These are phyloP conservation scores for Jimgerdemannia lactiflua DNA, from an alignment of 192 early-diverging fungal species.

Conservation along the genomic window DNA sequence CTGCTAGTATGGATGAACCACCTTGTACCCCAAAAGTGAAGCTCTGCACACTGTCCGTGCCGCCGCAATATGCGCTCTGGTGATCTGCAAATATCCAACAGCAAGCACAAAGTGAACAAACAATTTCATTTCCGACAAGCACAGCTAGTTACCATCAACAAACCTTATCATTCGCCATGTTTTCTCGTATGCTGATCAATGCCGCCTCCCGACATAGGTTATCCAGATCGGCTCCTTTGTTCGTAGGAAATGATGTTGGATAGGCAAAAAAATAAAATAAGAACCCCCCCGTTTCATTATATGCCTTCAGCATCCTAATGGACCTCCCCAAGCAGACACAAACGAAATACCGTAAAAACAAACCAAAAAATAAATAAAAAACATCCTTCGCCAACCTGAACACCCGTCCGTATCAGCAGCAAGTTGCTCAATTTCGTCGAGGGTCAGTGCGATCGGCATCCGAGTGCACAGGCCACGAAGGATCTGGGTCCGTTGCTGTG, in stretches of 20 bases:
- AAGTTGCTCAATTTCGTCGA: slow-evolving; percentile 42
- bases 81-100: not conserved
- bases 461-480: slow-evolving; percentile 50
- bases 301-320: too few relatives aligned
- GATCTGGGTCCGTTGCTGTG: slow-evolving; percentile 54
- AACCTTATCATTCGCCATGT: slow-evolving; percentile 49
- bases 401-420: slow-evolving; percentile 52
- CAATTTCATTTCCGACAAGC: not conserved
- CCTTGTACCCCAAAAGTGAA: not conserved
- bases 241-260: not conserved
- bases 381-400: slow-evolving; percentile 39
- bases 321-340: too few relatives aligned
- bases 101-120: not conserved
- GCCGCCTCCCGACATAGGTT: slow-evolving; percentile 84
- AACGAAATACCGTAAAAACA: not conserved
- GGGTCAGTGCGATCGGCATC: slow-evolving; percentile 50
- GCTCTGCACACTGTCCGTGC: not conserved
- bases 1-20: not conserved
- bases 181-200: slow-evolving; percentile 57
- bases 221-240: slow-evolving; percentile 75
- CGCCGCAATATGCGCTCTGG: not conserved
- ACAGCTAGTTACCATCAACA: not conserved
- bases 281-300: too few relatives aligned
- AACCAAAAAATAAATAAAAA: not conserved
- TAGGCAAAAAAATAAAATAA: not conserved